A percentile compares a stretch with the other conserved stretches of the same genome.
phyloP scores from a whole-genome alignment of 2,329 filamentous ascomycete genomes.

The Paraphaeosphaeria minitans region DNA sequence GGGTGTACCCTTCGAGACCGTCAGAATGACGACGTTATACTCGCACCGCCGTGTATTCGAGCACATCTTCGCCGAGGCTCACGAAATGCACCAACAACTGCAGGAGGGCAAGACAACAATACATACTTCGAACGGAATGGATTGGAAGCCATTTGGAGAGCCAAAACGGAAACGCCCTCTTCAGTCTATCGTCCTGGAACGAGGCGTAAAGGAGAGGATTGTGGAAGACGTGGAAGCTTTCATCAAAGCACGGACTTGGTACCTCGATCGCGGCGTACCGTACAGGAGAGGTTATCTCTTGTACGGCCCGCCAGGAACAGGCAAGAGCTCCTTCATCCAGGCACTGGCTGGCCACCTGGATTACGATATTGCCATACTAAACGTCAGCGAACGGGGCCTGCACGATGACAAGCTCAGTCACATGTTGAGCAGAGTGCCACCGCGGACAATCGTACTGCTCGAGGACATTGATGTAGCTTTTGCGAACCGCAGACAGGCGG shows the following conservation, averaged over 20 bases:
- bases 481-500: slow-evolving; percentile 75
- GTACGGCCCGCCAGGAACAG: slow-evolving; percentile 87
- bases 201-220: slow-evolving; percentile 81
- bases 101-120: slow-evolving; percentile 93
- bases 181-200: slow-evolving; percentile 83
- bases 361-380: slow-evolving; percentile 90
- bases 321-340: slow-evolving; percentile 96
- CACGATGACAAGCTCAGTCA: slow-evolving; percentile 89
- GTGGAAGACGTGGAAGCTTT: slow-evolving; percentile 84
- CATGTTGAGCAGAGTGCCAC: slow-evolving; percentile 82
- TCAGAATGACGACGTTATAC: slow-evolving; percentile 91
- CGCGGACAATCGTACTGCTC: slow-evolving; percentile 78
- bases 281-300: slow-evolving; percentile 89
- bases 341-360: slow-evolving; percentile 90
- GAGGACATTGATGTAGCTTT: slow-evolving; percentile 95
- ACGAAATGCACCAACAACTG: slow-evolving; percentile 75
- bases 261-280: slow-evolving; percentile 90
- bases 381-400: slow-evolving; percentile 85
- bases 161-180: slow-evolving; percentile 85
- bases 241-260: slow-evolving; percentile 79
- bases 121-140: slow-evolving; percentile 81
- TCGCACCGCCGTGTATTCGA: slow-evolving; percentile 88
- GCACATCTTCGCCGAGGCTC: slow-evolving; percentile 85
- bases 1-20: slow-evolving; percentile 90
- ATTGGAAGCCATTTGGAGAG: slow-evolving; percentile 85